A percentile compares a stretch with the other conserved stretches of the same genome.
These are phyloP conservation scores for Apophysomyces trapeziformis DNA, from an alignment of 371 early-diverging fungal genomes.

Conservation along the genomic window DNA sequence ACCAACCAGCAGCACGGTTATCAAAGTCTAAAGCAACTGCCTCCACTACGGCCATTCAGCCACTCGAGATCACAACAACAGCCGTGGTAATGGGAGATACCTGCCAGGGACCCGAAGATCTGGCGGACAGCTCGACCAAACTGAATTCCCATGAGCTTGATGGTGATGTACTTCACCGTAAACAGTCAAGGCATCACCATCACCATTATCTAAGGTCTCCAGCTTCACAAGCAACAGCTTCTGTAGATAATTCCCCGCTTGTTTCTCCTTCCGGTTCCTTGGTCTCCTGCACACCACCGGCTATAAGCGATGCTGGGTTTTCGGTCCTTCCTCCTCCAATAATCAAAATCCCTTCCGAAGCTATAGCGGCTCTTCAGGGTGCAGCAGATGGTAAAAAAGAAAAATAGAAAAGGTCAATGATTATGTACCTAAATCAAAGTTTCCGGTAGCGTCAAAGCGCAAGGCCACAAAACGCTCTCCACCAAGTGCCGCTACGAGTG, in stretches of 20 bases:
- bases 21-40: conserved; percentile 45
- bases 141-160: conserved; percentile 7
- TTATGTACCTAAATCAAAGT: conserved; percentile 4
- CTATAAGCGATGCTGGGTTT: conserved; percentile 11
- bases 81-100: conserved; percentile 31
- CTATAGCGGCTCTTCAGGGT: conserved; percentile 51
- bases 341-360: conserved; percentile 43
- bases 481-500: neutral
- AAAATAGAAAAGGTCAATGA: neutral
- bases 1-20: conserved; percentile 29
- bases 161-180: conserved; percentile 21
- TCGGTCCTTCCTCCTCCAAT: conserved; percentile 37
- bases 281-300: conserved; percentile 10
- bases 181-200: conserved; percentile 41
- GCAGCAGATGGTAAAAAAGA: conserved; percentile 43
- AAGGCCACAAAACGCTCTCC: neutral
- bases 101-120: conserved; percentile 1
- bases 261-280: conserved; percentile 17
- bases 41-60: conserved; percentile 47
- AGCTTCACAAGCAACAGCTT: conserved; percentile 28
- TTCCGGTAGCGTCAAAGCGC: neutral
- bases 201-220: conserved; percentile 41
- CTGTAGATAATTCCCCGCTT: conserved; percentile 21
- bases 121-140: conserved; percentile 8
- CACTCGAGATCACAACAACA: conserved; percentile 49